Evolutionary conservation across 148 eudicot species (phyloP), one percentile per base, ranked within the genome.

Genomic region (Chenopodium berlandieri): DNA sequence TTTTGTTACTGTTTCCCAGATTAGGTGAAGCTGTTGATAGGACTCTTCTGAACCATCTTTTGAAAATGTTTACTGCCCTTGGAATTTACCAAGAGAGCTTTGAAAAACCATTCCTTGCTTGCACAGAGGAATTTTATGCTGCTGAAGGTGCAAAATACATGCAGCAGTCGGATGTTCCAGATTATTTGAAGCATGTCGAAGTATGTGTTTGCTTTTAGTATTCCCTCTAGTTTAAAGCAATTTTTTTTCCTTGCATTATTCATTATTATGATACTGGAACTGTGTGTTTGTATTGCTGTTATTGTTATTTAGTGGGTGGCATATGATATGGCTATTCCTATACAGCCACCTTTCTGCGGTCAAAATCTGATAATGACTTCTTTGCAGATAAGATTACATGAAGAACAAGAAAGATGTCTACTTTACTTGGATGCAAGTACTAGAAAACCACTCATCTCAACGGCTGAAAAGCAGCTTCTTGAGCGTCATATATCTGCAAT

Each of bases 121-220:
- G 87, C 82, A 95, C 99, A 8, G 91, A 94, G 73, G 97, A 95
- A 78, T 93, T 95, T 86, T 95, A 95, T 91, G 97, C 94, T 84
- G 86, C 97, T 78, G 98, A 95, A 89, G 97, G 97, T 85, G 94
- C 88, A 56, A 93, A 93, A 84, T 93, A 86, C 85, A 93, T 95
- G 97, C 98, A 95, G 80, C 96, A 92, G 83, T 90, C 96, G 58
- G 98, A 95, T 89, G 94, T 93, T 86, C 99, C 97, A 48, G 99
- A 95, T 80, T 95, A 95, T 83, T 84, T 95, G 86, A 93, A 93
- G 86, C 99, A 95, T 84, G 97, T 93, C 22, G 99, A 95, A 91
- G 99, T 95, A 81, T 32, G 89, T 58, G 81, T 72, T 46, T 82
- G 73, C 78, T 60, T 82, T 52, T 64, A 34, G 44, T 48, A 27